These are phyloP conservation scores for Aspergillus pseudotamarii DNA, from an alignment of 2,329 filamentous ascomycete species.

Conservation along the genomic window DNA sequence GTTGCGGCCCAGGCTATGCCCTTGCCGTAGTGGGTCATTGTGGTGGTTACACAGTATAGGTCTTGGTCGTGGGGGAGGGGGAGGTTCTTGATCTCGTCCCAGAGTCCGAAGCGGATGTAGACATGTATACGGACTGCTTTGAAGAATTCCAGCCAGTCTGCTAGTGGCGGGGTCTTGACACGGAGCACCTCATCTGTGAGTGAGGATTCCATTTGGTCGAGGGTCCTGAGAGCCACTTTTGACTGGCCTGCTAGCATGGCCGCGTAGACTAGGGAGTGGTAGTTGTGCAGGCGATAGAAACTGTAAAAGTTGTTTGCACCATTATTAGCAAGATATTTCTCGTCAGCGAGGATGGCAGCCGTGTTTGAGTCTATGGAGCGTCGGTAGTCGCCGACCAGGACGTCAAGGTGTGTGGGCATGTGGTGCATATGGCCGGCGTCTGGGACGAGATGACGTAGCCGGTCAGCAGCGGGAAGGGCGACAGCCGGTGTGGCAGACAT, in stretches of 20 bases:
- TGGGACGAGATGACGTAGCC: conserved; percentile 64
- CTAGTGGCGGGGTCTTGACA: conserved; percentile 70
- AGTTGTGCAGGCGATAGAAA: conserved; percentile 71
- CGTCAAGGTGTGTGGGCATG: conserved; percentile 77
- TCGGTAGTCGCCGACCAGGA: conserved; percentile 71
- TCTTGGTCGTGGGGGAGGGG: conserved; percentile 56
- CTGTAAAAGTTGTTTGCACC: conserved; percentile 68
- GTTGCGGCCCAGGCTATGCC: conserved; percentile 67
- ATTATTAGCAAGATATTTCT: conserved; percentile 60
- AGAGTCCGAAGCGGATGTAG: conserved; percentile 70
- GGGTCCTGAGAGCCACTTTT: conserved; percentile 61
- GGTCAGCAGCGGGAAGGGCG: conserved; percentile 63
- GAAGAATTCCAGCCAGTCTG: conserved; percentile 74
- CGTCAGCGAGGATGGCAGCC: conserved; percentile 66
- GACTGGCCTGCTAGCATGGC: conserved; percentile 73
- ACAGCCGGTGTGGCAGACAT: conserved; percentile 68
- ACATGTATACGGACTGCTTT: conserved; percentile 67
- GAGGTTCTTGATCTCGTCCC: conserved; percentile 64
- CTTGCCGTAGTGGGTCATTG: conserved; percentile 67
- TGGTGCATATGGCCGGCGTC: conserved; percentile 71
- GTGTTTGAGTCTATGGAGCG: conserved; percentile 67
- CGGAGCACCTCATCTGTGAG: conserved; percentile 64
- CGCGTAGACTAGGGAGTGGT: conserved; percentile 71
- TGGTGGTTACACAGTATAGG: conserved; percentile 69
- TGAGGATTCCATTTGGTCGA: conserved; percentile 54